Percentiles rank a stretch among this genome's conserved stretches.
Conservation (phyloP, 2,329 filamentous ascomycete species). For the Colletotrichum abscissum region DNA sequence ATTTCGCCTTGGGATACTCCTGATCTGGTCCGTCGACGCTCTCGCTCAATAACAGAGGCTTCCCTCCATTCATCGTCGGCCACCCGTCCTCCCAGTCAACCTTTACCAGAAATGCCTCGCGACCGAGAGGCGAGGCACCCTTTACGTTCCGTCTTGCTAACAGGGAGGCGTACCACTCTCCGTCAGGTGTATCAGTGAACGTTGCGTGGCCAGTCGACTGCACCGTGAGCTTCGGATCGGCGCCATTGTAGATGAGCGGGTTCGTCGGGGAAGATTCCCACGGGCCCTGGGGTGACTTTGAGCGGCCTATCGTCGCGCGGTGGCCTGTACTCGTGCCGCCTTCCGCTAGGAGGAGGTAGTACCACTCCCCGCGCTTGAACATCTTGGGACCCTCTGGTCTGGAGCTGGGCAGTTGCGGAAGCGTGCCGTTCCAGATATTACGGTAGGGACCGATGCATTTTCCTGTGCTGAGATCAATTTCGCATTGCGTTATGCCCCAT, state of each 20-base stretch:
- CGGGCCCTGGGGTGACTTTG: slow-evolving; percentile 48
- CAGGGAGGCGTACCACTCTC: slow-evolving; percentile 39
- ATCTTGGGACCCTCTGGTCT: slow-evolving; percentile 37
- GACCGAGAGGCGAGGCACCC: slow-evolving; percentile 35
- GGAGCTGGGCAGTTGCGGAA: slow-evolving; percentile 32
- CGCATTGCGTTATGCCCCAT: slow-evolving; percentile 41
- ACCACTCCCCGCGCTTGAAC: slow-evolving; percentile 21
- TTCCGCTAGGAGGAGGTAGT: slow-evolving; percentile 18
- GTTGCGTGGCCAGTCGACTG: slow-evolving; percentile 39
- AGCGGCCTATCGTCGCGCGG: slow-evolving; percentile 53
- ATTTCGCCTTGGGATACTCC: slow-evolving; percentile 10
- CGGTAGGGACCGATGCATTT: slow-evolving; percentile 37
- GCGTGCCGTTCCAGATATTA: slow-evolving; percentile 40
- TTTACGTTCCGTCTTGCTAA: slow-evolving; percentile 37
- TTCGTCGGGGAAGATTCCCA: slow-evolving; percentile 54
- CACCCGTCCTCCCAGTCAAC: slow-evolving; percentile 40
- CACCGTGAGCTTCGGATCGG: slow-evolving; percentile 36
- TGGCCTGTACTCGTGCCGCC: slow-evolving; percentile 50
- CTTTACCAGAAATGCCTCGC: slow-evolving; percentile 39
- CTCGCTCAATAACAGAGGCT: slow-evolving; percentile 28
- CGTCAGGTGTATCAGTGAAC: slow-evolving; percentile 38
- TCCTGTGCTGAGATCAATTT: slow-evolving; percentile 37
- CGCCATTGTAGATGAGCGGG: slow-evolving; percentile 44
- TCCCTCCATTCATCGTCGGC: slow-evolving; percentile 39
- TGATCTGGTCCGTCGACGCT: slow-evolving; percentile 18